Percentiles rank a stretch among this genome's conserved stretches.
Evolutionary conservation across 2,329 filamentous ascomycete genomes (phyloP).

Genomic region (Camillea tinctor): DNA sequence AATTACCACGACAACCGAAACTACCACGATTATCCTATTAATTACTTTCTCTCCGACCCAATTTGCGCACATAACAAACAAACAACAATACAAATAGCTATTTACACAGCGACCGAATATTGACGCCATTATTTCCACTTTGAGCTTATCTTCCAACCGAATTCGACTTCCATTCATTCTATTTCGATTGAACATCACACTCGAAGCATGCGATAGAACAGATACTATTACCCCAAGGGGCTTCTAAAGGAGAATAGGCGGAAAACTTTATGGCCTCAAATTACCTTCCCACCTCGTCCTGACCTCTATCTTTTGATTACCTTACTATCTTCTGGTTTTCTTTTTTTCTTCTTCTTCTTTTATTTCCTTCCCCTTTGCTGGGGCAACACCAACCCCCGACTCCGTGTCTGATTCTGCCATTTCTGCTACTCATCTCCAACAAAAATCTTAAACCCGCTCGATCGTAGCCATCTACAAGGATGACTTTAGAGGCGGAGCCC

Average conservation of each 20-base stretch:
- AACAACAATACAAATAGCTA: not conserved
- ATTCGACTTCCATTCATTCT: not conserved
- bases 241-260: not conserved
- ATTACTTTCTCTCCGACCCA: conserved; percentile 1
- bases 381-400: not conserved
- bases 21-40: not conserved
- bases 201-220: not conserved
- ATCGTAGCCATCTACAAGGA: conserved; percentile 20
- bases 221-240: not conserved
- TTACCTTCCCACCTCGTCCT: not conserved
- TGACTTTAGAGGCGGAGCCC: conserved; percentile 36
- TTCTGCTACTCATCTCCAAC: conserved; percentile 4
- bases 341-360: not conserved
- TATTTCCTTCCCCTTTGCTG: not conserved
- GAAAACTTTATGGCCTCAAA: not conserved
- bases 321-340: no score
- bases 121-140: conserved; percentile 2
- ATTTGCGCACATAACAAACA: not conserved
- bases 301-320: not conserved
- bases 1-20: not conserved
- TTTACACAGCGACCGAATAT: conserved; percentile 7
- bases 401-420: not conserved
- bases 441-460: conserved; percentile 13
- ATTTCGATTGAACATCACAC: not conserved
- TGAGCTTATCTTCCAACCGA: not conserved